These are phyloP conservation scores for Citeromyces siamensis DNA, from an alignment of 1,139 yeast genomes.

Conservation along the genomic window DNA sequence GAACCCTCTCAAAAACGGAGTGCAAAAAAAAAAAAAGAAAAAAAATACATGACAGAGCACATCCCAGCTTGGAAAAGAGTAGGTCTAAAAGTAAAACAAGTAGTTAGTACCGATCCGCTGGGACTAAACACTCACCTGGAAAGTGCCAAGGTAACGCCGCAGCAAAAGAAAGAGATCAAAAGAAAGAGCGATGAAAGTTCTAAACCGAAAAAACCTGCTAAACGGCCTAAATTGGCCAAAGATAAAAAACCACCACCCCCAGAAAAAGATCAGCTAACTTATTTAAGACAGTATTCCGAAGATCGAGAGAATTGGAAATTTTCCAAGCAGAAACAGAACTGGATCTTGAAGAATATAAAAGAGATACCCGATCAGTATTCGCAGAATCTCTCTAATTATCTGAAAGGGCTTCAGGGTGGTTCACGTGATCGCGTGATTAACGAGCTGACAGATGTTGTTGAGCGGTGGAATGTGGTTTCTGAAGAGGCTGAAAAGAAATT, in stretches of 20 bases:
- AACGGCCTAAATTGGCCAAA: conserved; percentile 67
- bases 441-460: conserved; percentile 34
- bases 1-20: neutral
- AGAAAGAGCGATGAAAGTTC: conserved; percentile 19
- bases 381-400: conserved; percentile 39
- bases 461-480: conserved; percentile 45
- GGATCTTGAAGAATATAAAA: conserved; percentile 67
- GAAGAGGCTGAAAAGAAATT: conserved; percentile 26
- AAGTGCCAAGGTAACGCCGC: conserved; percentile 30
- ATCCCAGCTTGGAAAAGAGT: conserved; percentile 90
- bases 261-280: conserved; percentile 70
- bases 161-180: conserved; percentile 32
- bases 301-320: conserved; percentile 75
- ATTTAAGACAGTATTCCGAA: conserved; percentile 51
- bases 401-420: conserved; percentile 67
- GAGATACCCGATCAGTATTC: conserved; percentile 44
- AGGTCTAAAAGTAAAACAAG: conserved; percentile 50
- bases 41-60: conserved; percentile 12
- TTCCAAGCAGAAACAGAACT: conserved; percentile 87
- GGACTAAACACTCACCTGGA: conserved; percentile 30
- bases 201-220: conserved; percentile 45
- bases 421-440: conserved; percentile 45
- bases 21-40: neutral
- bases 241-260: conserved; percentile 65
- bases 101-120: conserved; percentile 27